These are phyloP conservation scores for Flaveria trinervia DNA, from an alignment of 129 eudicot genomes.

Conservation along the genomic window DNA sequence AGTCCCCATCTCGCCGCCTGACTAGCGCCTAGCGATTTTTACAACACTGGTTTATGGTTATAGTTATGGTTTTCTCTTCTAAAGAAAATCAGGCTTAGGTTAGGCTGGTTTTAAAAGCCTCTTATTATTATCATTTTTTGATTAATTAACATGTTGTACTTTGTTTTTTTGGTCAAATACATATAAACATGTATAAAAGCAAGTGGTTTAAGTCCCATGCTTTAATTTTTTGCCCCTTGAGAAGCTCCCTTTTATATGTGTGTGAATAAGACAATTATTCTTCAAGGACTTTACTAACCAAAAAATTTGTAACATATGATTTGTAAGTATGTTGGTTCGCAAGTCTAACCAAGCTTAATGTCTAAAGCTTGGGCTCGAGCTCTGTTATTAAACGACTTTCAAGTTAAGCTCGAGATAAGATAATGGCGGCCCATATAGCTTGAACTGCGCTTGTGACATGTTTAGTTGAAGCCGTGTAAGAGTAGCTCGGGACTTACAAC, in stretches of 20 bases:
- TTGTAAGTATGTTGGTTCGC: neutral
- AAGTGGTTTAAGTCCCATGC: neutral
- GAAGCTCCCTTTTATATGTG: neutral
- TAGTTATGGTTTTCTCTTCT: neutral
- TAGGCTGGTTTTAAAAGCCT: too few relatives aligned
- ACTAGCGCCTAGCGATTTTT: too few relatives aligned
- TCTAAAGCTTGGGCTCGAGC: neutral
- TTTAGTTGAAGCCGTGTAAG: too few relatives aligned
- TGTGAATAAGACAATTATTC: neutral
- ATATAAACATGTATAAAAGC: neutral
- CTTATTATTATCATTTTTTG: too few relatives aligned
- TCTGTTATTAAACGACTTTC: neutral
- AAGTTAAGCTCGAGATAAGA: neutral
- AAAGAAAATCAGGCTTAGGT: neutral
- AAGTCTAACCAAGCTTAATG: neutral
- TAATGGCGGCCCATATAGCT: neutral
- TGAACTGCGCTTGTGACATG: neutral
- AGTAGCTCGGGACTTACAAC: neutral
- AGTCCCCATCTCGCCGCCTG: too few relatives aligned
- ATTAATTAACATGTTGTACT: neutral
- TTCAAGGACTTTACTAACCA: neutral
- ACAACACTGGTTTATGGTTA: too few relatives aligned
- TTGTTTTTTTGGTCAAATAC: neutral
- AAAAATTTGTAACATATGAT: neutral
- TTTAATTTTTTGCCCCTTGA: neutral